Percentiles rank a stretch among this genome's conserved stretches.
Conservation (phyloP, 2,329 filamentous ascomycete genomes). For the Canariomyces notabilis region DNA sequence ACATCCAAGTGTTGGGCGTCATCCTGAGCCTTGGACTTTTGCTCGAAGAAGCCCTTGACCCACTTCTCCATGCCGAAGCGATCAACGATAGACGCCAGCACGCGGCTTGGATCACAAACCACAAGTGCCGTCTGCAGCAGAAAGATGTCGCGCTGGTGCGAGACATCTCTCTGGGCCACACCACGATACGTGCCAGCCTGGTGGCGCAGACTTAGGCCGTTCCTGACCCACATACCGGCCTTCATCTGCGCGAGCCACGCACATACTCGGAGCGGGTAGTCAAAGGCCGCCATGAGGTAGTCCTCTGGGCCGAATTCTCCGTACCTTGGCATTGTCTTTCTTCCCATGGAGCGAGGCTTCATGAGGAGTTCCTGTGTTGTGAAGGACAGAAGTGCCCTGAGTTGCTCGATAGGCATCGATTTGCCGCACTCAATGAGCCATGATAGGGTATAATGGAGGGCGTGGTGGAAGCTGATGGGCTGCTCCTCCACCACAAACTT, state of each 20-base stretch:
- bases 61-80: constrained; percentile 84
- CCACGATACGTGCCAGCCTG: constrained; percentile 92
- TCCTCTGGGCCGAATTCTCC: constrained; percentile 61
- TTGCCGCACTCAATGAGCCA: constrained; percentile 92
- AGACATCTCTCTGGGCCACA: constrained; percentile 83
- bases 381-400: constrained; percentile 67
- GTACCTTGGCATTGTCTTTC: constrained; percentile 47
- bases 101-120: constrained; percentile 73
- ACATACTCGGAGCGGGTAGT: constrained; percentile 88
- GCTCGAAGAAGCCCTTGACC: constrained; percentile 77
- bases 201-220: constrained; percentile 90
- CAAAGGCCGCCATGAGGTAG: constrained; percentile 80
- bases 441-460: constrained; percentile 89
- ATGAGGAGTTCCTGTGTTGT: constrained; percentile 64
- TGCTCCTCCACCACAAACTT: constrained; percentile 85
- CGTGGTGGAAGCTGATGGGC: constrained; percentile 94
- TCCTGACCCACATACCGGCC: constrained; percentile 96
- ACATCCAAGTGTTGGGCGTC: constrained; percentile 86
- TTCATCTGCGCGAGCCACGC: constrained; percentile 98
- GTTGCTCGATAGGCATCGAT: constrained; percentile 60
- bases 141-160: constrained; percentile 92
- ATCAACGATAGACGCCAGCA: constrained; percentile 85
- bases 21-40: constrained; percentile 70
- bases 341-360: constrained; percentile 58
- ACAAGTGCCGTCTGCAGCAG: constrained; percentile 87